Evolutionary conservation across 805 yeast species (phyloP).

Genomic region (Metschnikowia santaceciliae): DNA sequence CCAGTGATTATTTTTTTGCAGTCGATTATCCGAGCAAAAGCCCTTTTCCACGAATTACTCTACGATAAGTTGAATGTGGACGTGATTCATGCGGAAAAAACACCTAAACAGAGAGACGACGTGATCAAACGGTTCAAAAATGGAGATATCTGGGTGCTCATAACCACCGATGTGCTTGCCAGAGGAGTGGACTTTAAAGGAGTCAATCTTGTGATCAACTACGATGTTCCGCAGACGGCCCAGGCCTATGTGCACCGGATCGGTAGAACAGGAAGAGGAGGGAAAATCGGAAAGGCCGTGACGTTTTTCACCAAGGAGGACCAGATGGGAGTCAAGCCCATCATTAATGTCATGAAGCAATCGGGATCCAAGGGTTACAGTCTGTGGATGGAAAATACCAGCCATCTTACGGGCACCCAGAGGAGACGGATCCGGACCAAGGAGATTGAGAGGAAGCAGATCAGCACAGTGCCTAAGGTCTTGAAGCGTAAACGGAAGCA

Average conservation of each 20-base stretch:
- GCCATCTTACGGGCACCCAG: slow-evolving; percentile 60
- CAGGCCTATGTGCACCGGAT: slow-evolving; percentile 96
- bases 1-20: slow-evolving; percentile 92
- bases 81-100: slow-evolving; percentile 92
- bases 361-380: slow-evolving; percentile 72
- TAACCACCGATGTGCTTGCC: slow-evolving; percentile 92
- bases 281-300: slow-evolving; percentile 78
- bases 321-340: slow-evolving; percentile 65
- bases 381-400: slow-evolving; percentile 75
- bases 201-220: slow-evolving; percentile 88
- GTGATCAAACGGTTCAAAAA: slow-evolving; percentile 78
- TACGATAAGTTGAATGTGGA: slow-evolving; percentile 93
- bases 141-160: slow-evolving; percentile 94
- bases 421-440: slow-evolving; percentile 57
- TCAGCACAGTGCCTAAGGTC: slow-evolving; percentile 78
- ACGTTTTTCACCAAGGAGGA: slow-evolving; percentile 95
- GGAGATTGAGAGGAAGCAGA: slow-evolving; percentile 62
- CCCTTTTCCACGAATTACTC: slow-evolving; percentile 85
- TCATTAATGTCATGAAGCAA: slow-evolving; percentile 92
- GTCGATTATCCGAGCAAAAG: slow-evolving; percentile 90
- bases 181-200: slow-evolving; percentile 98
- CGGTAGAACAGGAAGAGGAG: slow-evolving; percentile 98
- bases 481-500: slow-evolving; percentile 61
- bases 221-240: slow-evolving; percentile 91
- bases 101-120: slow-evolving; percentile 80